Evolutionary conservation across 2,329 filamentous ascomycete genomes (phyloP).

Genomic region (Neurospora crassa): DNA sequence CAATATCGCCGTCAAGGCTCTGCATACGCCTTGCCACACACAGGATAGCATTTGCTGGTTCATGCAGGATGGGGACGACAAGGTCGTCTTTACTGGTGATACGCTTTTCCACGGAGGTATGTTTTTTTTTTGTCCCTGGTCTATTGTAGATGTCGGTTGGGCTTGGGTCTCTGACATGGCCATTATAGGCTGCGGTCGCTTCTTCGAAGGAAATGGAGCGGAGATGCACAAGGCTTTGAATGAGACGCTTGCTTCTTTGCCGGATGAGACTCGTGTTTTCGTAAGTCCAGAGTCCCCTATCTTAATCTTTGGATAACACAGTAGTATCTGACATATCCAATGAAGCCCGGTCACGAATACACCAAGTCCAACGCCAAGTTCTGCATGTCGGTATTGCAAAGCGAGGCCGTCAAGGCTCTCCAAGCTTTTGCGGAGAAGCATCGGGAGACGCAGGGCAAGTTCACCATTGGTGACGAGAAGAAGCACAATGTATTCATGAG

Average conservation of each 20-base stretch:
- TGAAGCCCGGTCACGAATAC: conserved; percentile 87
- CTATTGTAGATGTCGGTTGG: neutral
- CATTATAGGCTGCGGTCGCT: conserved; percentile 70
- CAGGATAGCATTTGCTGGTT: conserved; percentile 97
- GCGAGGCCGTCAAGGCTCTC: conserved; percentile 70
- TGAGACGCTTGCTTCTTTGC: conserved; percentile 67
- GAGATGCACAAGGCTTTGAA: conserved; percentile 96
- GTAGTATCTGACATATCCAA: too few species aligned
- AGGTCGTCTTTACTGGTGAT: conserved; percentile 88
- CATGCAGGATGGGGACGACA: conserved; percentile 67
- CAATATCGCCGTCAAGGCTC: conserved; percentile 67
- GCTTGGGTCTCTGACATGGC: neutral
- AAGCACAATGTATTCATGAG: conserved; percentile 97
- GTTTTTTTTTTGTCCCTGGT: neutral
- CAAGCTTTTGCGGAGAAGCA: conserved; percentile 64
- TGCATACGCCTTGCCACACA: conserved; percentile 97
- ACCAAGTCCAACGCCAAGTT: conserved; percentile 97
- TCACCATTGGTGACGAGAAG: conserved; percentile 97
- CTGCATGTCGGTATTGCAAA: conserved; percentile 63
- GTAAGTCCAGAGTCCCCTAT: conserved; percentile 35
- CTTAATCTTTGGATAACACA: too few species aligned
- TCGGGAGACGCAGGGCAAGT: conserved; percentile 84
- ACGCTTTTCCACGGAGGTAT: conserved; percentile 87
- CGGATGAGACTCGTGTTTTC: conserved; percentile 86
- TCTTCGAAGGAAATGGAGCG: conserved; percentile 82